Evolutionary conservation across 108 stramenopile genomes (phyloP).

Genomic region (Skeletonema grethae): DNA sequence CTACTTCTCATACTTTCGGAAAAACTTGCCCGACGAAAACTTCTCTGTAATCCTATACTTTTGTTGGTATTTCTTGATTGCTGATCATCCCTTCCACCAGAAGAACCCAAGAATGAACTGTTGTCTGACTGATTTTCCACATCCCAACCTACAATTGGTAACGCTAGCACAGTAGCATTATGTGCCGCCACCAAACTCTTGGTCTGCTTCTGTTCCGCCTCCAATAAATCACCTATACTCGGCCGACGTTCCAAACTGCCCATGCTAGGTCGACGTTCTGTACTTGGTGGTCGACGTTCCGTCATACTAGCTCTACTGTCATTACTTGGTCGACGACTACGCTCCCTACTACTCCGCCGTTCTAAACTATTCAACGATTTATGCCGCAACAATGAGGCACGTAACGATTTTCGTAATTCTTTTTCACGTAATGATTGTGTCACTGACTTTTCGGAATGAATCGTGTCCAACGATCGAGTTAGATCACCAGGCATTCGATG

Average conservation of each 20-base stretch:
- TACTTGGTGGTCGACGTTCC: no score
- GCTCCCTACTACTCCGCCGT: background rate
- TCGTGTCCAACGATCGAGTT: background rate
- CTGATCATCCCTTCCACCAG: background rate
- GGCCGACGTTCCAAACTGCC: background rate
- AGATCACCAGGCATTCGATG: background rate
- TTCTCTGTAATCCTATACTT: background rate
- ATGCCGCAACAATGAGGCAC: background rate
- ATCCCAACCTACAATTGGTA: slow-evolving; percentile 9
- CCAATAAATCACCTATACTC: background rate
- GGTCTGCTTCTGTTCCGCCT: background rate
- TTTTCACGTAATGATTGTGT: background rate
- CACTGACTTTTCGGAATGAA: background rate
- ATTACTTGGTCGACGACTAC: background rate
- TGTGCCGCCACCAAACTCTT: background rate
- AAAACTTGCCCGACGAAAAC: background rate
- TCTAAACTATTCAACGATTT: background rate
- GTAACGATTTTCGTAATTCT: slow-evolving; percentile 1
- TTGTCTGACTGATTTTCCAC: background rate
- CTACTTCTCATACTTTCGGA: background rate
- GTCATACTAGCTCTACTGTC: no score
- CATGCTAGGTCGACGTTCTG: no score
- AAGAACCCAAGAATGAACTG: background rate
- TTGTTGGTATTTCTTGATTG: background rate
- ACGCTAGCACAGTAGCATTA: background rate